Conservation (phyloP, 163 green algal genomes). For the Trebouxiophyceae sp. region DNA sequence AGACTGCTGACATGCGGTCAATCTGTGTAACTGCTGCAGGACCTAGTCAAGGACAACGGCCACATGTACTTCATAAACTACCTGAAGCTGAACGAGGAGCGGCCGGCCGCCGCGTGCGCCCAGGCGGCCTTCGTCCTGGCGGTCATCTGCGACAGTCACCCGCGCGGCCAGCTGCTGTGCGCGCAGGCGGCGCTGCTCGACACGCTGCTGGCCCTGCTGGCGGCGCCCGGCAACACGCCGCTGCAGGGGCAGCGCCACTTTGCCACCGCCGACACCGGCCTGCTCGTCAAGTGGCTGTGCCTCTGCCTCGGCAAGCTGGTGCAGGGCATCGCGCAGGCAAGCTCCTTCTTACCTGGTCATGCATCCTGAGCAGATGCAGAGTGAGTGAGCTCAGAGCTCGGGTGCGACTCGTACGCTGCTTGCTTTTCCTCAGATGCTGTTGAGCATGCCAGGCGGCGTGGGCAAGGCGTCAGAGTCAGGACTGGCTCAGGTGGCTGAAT, state of each 20-base stretch:
- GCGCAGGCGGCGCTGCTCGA: conserved; percentile 31
- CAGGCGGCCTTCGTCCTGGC: conserved; percentile 95
- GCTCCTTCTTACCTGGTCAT: no score
- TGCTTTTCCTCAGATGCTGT: no score
- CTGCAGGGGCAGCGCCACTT: conserved; percentile 16
- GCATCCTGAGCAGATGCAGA: no score
- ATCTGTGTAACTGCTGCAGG: conserved; percentile 36
- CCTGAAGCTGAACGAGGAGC: conserved; percentile 52
- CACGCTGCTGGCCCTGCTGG: conserved; percentile 1
- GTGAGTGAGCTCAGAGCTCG: no score
- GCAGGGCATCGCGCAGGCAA: no score
- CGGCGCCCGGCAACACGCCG: conserved; percentile 27
- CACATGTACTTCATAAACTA: conserved; percentile 97
- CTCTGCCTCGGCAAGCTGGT: conserved; percentile 86
- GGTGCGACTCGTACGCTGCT: no score
- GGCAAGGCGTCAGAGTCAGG: no score
- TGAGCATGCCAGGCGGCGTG: no score
- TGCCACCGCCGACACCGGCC: conserved; percentile 16
- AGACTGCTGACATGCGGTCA: not conserved
- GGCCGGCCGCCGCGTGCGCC: conserved; percentile 11
- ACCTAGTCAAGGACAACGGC: conserved; percentile 94
- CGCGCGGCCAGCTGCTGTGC: conserved; percentile 14
- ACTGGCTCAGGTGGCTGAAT: no score
- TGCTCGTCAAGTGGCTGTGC: conserved; percentile 85
- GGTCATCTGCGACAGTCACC: conserved; percentile 78